A percentile compares a stretch with the other conserved stretches of the same genome.
These are phyloP conservation scores for Pythium utonaiense DNA, from an alignment of 352 stramenopile species.

Conservation along the genomic window DNA sequence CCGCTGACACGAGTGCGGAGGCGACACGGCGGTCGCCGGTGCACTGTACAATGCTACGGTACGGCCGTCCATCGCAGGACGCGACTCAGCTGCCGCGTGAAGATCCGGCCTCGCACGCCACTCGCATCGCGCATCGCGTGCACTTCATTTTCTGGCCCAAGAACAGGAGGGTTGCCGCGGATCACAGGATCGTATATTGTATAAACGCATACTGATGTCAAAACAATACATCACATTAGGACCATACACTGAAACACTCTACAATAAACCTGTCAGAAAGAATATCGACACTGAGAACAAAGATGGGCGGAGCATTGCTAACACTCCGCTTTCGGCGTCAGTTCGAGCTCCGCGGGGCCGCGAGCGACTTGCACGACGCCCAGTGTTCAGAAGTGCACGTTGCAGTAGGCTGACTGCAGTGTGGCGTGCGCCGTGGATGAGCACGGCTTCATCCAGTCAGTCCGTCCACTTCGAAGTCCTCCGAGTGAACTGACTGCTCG, in stretches of 20 bases:
- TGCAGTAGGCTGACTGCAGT: slow-evolving; percentile 2
- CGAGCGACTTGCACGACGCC: slow-evolving; percentile 10
- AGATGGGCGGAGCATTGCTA: not conserved
- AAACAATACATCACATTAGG: not conserved
- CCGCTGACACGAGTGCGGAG: not conserved
- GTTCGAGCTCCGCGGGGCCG: not conserved
- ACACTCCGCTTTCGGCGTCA: not conserved
- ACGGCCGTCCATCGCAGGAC: not conserved
- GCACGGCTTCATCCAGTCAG: slow-evolving; percentile 1
- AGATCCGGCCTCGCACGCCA: slow-evolving; percentile 18
- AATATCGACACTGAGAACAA: not conserved
- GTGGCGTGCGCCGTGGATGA: slow-evolving; percentile 2
- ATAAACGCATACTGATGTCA: not conserved
- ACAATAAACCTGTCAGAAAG: not conserved
- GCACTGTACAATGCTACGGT: slow-evolving; percentile 8
- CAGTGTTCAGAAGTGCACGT: slow-evolving; percentile 16
- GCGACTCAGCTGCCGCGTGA: slow-evolving; percentile 9
- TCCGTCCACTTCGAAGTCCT: slow-evolving; percentile 1
- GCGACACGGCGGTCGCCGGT: too few relatives aligned
- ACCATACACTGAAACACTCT: not conserved
- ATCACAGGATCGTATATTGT: not conserved
- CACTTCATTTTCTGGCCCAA: slow-evolving; percentile 9
- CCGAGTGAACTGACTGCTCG: not conserved
- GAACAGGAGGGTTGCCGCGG: not conserved
- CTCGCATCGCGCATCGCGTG: slow-evolving; percentile 9